A percentile compares a stretch with the other conserved stretches of the same genome.
These are phyloP conservation scores for Tuber aestivum DNA, from an alignment of 495 filamentous ascomycete species.

Conservation along the genomic window DNA sequence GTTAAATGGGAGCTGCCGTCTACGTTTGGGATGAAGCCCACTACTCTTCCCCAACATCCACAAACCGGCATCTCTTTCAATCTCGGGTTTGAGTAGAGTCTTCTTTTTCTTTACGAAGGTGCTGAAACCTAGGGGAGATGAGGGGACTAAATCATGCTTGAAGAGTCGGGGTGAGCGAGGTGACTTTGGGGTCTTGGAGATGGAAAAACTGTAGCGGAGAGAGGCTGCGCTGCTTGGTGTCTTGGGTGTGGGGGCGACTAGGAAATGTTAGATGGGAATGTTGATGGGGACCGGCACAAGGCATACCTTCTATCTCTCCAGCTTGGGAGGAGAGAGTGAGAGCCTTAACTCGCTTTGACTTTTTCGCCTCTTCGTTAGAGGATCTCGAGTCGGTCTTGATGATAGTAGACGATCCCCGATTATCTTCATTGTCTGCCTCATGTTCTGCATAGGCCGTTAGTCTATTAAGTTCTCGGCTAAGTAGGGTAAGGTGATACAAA, in stretches of 20 bases:
- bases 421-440: neutral
- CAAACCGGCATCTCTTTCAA: conserved; percentile 15
- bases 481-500: neutral
- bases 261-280: conserved; percentile 3
- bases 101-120: conserved; percentile 9
- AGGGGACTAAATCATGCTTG: neutral
- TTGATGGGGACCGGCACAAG: neutral
- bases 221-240: neutral
- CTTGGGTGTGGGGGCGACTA: neutral
- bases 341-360: neutral
- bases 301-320: neutral
- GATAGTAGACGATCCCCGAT: neutral
- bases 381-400: neutral
- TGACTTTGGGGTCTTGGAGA: neutral
- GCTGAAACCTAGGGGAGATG: neutral
- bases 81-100: conserved; percentile 32
- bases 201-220: neutral
- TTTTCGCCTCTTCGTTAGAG: neutral
- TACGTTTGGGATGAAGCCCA: conserved; percentile 10
- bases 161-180: conserved; percentile 6
- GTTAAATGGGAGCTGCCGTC: conserved; percentile 31
- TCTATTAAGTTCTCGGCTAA: too few species aligned
- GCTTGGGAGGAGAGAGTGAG: neutral
- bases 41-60: conserved; percentile 1
- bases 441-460: neutral